phyloP scores from a whole-genome alignment of 2,329 filamentous ascomycete genomes.

The Colletotrichum gloeosporioides region DNA sequence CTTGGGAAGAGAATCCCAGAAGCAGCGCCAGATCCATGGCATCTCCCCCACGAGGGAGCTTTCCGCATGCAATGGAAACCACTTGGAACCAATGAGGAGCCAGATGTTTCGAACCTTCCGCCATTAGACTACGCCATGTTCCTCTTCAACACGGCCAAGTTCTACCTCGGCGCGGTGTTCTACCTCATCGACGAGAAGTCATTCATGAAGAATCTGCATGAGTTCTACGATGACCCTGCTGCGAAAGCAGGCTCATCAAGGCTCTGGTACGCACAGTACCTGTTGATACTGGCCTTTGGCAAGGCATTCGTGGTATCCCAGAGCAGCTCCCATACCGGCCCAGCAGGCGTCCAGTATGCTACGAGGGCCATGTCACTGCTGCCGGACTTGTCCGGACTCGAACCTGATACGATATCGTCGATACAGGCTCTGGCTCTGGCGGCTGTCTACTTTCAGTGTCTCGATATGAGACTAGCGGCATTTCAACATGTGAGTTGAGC shows the following conservation, averaged over 20 bases:
- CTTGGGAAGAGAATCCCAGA: slow-evolving; percentile 36
- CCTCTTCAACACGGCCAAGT: slow-evolving; percentile 29
- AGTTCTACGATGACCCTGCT: slow-evolving; percentile 26
- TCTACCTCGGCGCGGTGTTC: slow-evolving; percentile 27
- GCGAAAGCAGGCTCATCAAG: slow-evolving; percentile 22
- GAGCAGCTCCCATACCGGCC: slow-evolving; percentile 29
- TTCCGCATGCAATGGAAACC: slow-evolving; percentile 32
- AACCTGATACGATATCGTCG: slow-evolving; percentile 31
- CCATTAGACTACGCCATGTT: slow-evolving; percentile 27
- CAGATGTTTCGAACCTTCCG: slow-evolving; percentile 29
- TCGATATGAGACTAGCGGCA: slow-evolving; percentile 43
- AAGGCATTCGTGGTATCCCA: slow-evolving; percentile 32
- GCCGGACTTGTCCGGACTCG: slow-evolving; percentile 38
- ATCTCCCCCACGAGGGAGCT: slow-evolving; percentile 34
- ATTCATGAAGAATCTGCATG: slow-evolving; percentile 23
- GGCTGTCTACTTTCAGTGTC: slow-evolving; percentile 43
- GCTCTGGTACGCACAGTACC: slow-evolving; percentile 36
- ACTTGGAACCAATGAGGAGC: slow-evolving; percentile 27
- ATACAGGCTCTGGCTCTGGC: slow-evolving; percentile 39
- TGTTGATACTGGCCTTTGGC: slow-evolving; percentile 36
- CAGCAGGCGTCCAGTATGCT: slow-evolving; percentile 42
- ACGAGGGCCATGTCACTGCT: slow-evolving; percentile 41
- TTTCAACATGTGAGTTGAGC: slow-evolving; percentile 37
- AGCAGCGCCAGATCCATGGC: slow-evolving; percentile 35
- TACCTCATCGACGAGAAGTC: slow-evolving; percentile 27